phyloP scores from a whole-genome alignment of 2,329 filamentous ascomycete genomes.

The Aspergillus piperis region DNA sequence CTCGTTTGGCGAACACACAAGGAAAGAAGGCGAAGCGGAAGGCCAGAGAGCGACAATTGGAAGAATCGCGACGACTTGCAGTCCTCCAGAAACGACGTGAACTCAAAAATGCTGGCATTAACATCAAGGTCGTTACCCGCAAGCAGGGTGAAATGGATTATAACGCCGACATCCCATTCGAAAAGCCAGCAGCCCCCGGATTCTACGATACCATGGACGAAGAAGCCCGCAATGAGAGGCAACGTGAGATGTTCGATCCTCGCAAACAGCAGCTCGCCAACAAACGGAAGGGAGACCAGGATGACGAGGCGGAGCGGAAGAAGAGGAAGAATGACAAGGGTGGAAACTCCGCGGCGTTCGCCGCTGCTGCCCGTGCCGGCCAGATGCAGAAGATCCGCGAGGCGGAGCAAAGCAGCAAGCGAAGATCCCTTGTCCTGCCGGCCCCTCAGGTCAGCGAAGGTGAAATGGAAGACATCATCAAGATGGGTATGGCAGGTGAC shows the following conservation, averaged over 20 bases:
- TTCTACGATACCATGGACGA: conserved; percentile 95
- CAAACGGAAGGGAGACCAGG: conserved; percentile 89
- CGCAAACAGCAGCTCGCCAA: conserved; percentile 86
- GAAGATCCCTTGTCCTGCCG: conserved; percentile 78
- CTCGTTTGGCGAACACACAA: conserved; percentile 94
- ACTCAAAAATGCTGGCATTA: conserved; percentile 96
- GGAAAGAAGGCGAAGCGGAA: conserved; percentile 99
- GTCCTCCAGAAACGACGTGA: conserved; percentile 93
- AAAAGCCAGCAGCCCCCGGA: conserved; percentile 82
- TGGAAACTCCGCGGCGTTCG: conserved; percentile 72
- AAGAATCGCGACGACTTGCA: conserved; percentile 87
- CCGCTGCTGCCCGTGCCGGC: conserved; percentile 87
- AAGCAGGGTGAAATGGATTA: conserved; percentile 99
- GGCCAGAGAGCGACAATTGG: conserved; percentile 89
- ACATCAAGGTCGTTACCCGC: conserved; percentile 87
- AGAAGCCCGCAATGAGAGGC: conserved; percentile 74
- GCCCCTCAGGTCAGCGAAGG: conserved; percentile 88
- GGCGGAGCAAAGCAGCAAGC: conserved; percentile 94
- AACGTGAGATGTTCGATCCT: conserved; percentile 84
- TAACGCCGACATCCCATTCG: conserved; percentile 97
- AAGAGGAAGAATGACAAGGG: conserved; percentile 86
- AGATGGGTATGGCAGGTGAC: conserved; percentile 95
- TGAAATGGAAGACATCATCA: conserved; percentile 96
- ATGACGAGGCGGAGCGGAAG: conserved; percentile 79
- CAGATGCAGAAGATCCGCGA: conserved; percentile 94